phyloP scores from a whole-genome alignment of 805 yeast genomes.

The Tetrapisispora namnaoensis region DNA sequence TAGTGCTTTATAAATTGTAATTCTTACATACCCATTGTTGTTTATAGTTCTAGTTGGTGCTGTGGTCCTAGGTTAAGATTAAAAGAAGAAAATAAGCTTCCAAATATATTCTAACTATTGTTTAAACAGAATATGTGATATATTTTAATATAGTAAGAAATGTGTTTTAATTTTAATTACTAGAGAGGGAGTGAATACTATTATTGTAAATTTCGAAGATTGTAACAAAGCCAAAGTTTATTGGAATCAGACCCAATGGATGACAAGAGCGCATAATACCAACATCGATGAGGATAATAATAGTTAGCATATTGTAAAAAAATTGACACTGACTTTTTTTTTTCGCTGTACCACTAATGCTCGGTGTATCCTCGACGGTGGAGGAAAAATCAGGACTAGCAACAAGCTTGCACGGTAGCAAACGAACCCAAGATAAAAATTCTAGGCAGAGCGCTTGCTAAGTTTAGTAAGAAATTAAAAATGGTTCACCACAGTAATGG shows the following conservation, averaged over 20 bases:
- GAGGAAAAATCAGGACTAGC: too few relatives aligned
- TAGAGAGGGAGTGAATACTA: background rate
- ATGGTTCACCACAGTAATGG: too few relatives aligned
- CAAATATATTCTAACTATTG: background rate
- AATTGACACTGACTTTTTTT: background rate
- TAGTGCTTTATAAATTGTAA: too few relatives aligned
- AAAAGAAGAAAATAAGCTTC: background rate
- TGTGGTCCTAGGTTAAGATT: background rate
- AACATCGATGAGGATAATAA: too few relatives aligned
- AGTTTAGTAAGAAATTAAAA: too few relatives aligned
- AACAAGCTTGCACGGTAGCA: too few relatives aligned
- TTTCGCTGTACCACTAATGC: too few relatives aligned
- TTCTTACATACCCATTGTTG: constrained; percentile 25
- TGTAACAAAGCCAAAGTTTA: background rate
- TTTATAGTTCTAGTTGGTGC: constrained; percentile 14
- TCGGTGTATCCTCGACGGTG: too few relatives aligned
- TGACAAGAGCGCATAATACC: background rate
- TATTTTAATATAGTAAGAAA: background rate
- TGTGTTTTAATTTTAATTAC: background rate
- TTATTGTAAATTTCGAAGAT: too few relatives aligned
- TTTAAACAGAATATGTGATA: background rate
- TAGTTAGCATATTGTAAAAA: background rate
- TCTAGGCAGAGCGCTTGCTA: too few relatives aligned
- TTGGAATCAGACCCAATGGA: background rate
- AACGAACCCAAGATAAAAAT: too few relatives aligned